Evolutionary conservation across 192 early-diverging fungal species (phyloP).

Genomic region (Rhizophlyctis rosea): DNA sequence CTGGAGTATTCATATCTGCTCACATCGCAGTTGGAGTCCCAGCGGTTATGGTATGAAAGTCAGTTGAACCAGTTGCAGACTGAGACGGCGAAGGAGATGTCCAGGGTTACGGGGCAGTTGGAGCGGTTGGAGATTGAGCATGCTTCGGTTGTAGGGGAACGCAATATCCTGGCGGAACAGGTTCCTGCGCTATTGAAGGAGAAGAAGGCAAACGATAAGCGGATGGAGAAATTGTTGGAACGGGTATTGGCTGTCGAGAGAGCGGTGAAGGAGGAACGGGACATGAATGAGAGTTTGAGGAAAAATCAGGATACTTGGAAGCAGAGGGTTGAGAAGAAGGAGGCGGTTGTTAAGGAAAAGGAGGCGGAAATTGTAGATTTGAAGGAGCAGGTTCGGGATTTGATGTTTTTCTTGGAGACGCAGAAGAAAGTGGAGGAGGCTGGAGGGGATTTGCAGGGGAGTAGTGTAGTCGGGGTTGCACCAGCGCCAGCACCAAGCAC

Average conservation of each 20-base stretch:
- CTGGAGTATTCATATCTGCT: slow-evolving; percentile 82
- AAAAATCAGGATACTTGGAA: slow-evolving; percentile 67
- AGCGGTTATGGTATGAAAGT: slow-evolving; percentile 79
- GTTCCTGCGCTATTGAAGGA: slow-evolving; percentile 36
- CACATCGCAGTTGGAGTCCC: slow-evolving; percentile 82
- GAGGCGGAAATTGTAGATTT: slow-evolving; percentile 63
- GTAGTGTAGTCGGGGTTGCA: slow-evolving; percentile 15
- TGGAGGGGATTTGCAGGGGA: slow-evolving; percentile 21
- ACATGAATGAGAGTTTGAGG: slow-evolving; percentile 53
- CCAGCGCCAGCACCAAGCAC: slow-evolving; percentile 8
- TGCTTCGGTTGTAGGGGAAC: slow-evolving; percentile 6
- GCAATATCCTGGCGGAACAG: slow-evolving; percentile 6
- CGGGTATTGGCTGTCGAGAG: slow-evolving; percentile 49
- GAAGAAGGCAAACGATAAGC: slow-evolving; percentile 53
- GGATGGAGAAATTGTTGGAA: slow-evolving; percentile 58
- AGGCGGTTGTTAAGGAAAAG: slow-evolving; percentile 53
- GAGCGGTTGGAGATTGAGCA: slow-evolving; percentile 7
- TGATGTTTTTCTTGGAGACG: slow-evolving; percentile 85
- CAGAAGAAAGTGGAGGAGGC: slow-evolving; percentile 57
- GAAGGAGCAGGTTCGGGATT: slow-evolving; percentile 84
- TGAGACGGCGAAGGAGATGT: background rate
- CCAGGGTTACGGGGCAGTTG: slow-evolving; percentile 4
- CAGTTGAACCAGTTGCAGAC: slow-evolving; percentile 46
- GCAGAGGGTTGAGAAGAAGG: slow-evolving; percentile 49
- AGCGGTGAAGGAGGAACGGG: slow-evolving; percentile 69